A percentile compares a stretch with the other conserved stretches of the same genome.
Evolutionary conservation across 2,329 filamentous ascomycete species (phyloP).

Genomic region (Pezizomycotina sp.): DNA sequence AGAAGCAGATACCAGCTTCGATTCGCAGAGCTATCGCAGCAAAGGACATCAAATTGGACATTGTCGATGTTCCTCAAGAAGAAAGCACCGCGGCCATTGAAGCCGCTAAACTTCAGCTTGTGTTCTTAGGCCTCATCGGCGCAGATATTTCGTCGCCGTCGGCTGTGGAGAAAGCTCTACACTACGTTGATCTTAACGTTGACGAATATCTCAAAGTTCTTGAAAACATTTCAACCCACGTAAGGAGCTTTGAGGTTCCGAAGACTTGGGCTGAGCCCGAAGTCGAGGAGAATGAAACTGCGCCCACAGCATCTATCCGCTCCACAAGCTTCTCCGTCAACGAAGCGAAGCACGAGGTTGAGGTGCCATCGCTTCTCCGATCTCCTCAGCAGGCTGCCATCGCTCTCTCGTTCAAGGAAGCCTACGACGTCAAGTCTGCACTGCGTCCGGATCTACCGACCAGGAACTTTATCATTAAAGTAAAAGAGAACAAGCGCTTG

Average conservation of each 20-base stretch:
- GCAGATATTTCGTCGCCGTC: conserved; percentile 42
- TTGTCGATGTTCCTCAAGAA: conserved; percentile 61
- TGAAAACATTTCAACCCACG: conserved; percentile 41
- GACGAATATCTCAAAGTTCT: conserved; percentile 55
- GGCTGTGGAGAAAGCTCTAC: conserved; percentile 16
- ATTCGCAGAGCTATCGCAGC: conserved; percentile 56
- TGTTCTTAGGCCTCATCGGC: conserved; percentile 64
- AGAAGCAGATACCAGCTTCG: conserved; percentile 61
- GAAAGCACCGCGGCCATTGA: conserved; percentile 43
- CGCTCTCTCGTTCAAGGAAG: conserved; percentile 84
- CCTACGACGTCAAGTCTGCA: conserved; percentile 54
- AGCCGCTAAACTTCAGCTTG: conserved; percentile 55
- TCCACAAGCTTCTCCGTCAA: conserved; percentile 70
- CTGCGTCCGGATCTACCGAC: conserved; percentile 74
- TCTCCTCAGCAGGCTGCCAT: conserved; percentile 76
- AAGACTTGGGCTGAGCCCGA: conserved; percentile 58
- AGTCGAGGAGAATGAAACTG: conserved; percentile 29
- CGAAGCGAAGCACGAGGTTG: conserved; percentile 51
- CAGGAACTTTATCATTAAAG: conserved; percentile 72
- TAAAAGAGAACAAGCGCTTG: conserved; percentile 88
- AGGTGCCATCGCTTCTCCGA: conserved; percentile 48
- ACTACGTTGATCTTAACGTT: conserved; percentile 36
- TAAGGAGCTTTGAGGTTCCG: conserved; percentile 60
- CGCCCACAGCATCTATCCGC: conserved; percentile 48
- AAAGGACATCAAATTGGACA: conserved; percentile 53